Base-by-base conservation (phyloP, 768 basidiomycete genomes). In the Pleurotus cornucopiae region DNA sequence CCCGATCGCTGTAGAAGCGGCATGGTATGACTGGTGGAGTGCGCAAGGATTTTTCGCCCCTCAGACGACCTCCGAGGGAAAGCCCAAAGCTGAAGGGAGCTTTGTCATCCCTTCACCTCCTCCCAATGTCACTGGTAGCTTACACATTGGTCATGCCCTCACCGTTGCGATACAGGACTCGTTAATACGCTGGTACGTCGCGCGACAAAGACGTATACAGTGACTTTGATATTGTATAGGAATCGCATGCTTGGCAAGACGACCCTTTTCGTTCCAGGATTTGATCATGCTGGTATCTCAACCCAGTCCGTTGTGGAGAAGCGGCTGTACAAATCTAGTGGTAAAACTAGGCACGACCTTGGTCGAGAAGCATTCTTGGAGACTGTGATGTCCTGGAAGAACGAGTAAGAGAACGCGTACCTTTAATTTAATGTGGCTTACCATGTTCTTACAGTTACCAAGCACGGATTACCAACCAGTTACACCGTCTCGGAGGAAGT, bases 11-110 rank as follows among this genome's bases (percentile, higher is more conserved):
- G 89, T 98, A 57, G 96, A 98, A 67, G 79, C 94, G 0, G 87
- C 93, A 2, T 98, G 97, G 93, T 98, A 98, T 63, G 93, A 96
- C 63, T 98, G 97, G 97, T 98, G 96, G 96, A 77, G 84, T 38
- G 80, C 84, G 2, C 80, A 94, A 64, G 95, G 93, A 3, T 96
- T 88, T 77, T 97, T 96, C 82, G 82, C 85, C 61, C 94, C 96
- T 2, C 79, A 82, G 57, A 71, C 81, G 13, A 77, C 76, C 0
- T 65, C 77, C 0, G 78, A 88, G 51, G 86, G 85, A 9, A 74
- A 80, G 13, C 70, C 76, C 49, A 83, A 84, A 49, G 75, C 80
- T 1, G 83, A 88, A 39, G 89, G 86, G 23, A 66, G 74, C 11
- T 98, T 98, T 67, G 85, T 95, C 58, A 83, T 99, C 23, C 90